Conservation (phyloP, 2,329 filamentous ascomycete species). For the Colletotrichum lentis region DNA sequence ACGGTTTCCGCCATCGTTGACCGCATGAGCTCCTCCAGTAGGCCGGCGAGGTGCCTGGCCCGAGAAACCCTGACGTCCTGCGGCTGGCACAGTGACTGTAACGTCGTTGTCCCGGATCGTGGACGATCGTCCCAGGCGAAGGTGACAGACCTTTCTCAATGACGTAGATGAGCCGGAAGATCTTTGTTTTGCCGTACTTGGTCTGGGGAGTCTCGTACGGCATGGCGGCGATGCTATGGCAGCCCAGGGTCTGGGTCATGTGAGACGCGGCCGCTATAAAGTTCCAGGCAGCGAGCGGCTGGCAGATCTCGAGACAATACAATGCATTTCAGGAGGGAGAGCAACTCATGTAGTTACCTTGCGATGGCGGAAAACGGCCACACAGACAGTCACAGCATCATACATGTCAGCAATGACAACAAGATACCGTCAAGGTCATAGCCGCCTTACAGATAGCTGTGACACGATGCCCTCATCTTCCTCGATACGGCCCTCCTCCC, state of each 20-base stretch:
- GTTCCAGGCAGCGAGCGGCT: conserved; percentile 40
- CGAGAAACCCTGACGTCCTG: conserved; percentile 36
- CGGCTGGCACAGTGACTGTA: conserved; percentile 40
- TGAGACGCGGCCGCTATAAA: conserved; percentile 40
- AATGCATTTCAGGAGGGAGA: background rate
- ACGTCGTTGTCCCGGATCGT: conserved; percentile 43
- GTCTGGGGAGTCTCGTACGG: conserved; percentile 19
- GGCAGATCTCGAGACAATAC: conserved; percentile 40
- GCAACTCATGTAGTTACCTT: conserved; percentile 6
- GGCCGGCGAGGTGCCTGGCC: conserved; percentile 21
- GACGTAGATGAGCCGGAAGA: conserved; percentile 44
- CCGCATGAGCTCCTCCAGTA: conserved; percentile 10
- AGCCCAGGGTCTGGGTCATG: conserved; percentile 39
- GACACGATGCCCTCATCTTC: conserved; percentile 6
- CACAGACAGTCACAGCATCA: conserved; percentile 8
- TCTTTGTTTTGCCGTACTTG: conserved; percentile 27
- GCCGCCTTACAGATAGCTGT: conserved; percentile 4
- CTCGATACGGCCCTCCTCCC: background rate
- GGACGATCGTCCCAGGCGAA: conserved; percentile 43
- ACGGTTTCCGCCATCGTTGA: conserved; percentile 8
- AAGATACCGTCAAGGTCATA: background rate
- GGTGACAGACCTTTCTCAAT: conserved; percentile 42
- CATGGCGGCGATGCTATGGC: conserved; percentile 38
- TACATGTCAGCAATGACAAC: background rate
- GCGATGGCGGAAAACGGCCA: conserved; percentile 28